phyloP scores from a whole-genome alignment of 2,329 filamentous ascomycete genomes.

The Ceratocystis cubensis region DNA sequence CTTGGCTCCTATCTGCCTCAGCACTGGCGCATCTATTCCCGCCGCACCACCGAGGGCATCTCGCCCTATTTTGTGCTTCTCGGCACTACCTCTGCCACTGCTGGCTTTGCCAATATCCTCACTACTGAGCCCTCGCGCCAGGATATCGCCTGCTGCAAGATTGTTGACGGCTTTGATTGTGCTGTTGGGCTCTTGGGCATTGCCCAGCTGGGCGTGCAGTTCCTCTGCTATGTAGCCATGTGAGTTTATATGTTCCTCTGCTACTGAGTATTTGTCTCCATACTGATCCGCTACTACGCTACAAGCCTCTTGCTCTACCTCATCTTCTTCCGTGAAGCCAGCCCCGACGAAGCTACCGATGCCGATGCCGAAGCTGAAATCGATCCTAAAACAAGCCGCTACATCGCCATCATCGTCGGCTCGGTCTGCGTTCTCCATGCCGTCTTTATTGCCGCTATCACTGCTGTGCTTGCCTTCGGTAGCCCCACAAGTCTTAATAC shows the following conservation, averaged over 20 bases:
- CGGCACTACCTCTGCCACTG: slow-evolving; percentile 80
- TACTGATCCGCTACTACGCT: not conserved
- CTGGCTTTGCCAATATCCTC: slow-evolving; percentile 84
- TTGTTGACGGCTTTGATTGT: slow-evolving; percentile 71
- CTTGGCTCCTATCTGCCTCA: slow-evolving; percentile 89
- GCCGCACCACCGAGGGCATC: slow-evolving; percentile 81
- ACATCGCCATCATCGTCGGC: slow-evolving; percentile 66
- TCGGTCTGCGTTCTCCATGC: slow-evolving; percentile 62
- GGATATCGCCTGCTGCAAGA: slow-evolving; percentile 75
- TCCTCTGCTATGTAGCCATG: slow-evolving; percentile 87
- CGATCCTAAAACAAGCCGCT: slow-evolving; percentile 52
- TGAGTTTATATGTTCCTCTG: slow-evolving; percentile 34
- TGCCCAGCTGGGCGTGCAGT: slow-evolving; percentile 81
- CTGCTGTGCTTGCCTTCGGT: slow-evolving; percentile 52
- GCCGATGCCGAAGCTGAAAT: slow-evolving; percentile 31
- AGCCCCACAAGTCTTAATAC: slow-evolving; percentile 51
- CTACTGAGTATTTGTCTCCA: not conserved
- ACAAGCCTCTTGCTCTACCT: slow-evolving; percentile 80
- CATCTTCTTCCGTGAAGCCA: slow-evolving; percentile 69
- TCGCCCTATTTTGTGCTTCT: slow-evolving; percentile 91
- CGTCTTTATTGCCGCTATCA: slow-evolving; percentile 55
- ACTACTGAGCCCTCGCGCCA: slow-evolving; percentile 69
- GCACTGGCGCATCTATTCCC: slow-evolving; percentile 77
- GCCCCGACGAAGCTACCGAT: slow-evolving; percentile 33
- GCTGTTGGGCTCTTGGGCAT: slow-evolving; percentile 77